These are phyloP conservation scores for Hymenoscyphus occultus DNA, from an alignment of 2,329 filamentous ascomycete genomes.

Conservation along the genomic window DNA sequence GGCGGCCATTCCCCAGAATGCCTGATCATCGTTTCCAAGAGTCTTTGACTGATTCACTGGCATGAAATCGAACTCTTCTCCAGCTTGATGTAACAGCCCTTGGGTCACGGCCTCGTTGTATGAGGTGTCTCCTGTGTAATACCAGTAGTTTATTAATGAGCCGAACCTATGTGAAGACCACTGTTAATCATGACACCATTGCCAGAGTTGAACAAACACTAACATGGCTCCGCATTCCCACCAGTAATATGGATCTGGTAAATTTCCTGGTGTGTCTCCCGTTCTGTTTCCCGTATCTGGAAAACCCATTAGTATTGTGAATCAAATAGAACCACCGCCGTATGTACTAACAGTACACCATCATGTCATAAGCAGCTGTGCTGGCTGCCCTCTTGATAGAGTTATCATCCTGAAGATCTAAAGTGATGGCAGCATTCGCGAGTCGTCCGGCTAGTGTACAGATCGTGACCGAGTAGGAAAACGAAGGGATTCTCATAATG, in stretches of 20 bases:
- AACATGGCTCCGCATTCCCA: slow-evolving; percentile 37
- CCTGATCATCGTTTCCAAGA: slow-evolving; percentile 67
- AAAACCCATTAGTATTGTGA: too few species aligned
- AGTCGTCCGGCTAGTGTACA: slow-evolving; percentile 25
- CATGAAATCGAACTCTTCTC: slow-evolving; percentile 71
- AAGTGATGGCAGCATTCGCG: slow-evolving; percentile 24
- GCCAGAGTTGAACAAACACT: slow-evolving; percentile 1
- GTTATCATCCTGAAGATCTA: slow-evolving; percentile 25
- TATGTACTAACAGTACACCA: slow-evolving; percentile 41
- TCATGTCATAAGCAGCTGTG: slow-evolving; percentile 46
- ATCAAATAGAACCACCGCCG: too few species aligned
- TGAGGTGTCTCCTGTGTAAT: slow-evolving; percentile 68
- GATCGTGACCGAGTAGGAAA: slow-evolving; percentile 14
- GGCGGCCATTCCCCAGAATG: slow-evolving; percentile 69
- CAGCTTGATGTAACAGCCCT: slow-evolving; percentile 71
- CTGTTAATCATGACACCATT: background rate
- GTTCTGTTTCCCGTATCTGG: slow-evolving; percentile 45
- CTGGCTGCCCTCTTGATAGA: slow-evolving; percentile 30
- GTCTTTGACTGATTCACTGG: slow-evolving; percentile 63
- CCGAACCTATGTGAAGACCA: slow-evolving; percentile 43
- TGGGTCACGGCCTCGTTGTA: slow-evolving; percentile 63
- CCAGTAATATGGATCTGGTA: slow-evolving; percentile 50
- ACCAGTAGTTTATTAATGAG: slow-evolving; percentile 78
- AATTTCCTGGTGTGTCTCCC: slow-evolving; percentile 48
- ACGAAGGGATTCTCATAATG: slow-evolving; percentile 4